phyloP scores from a whole-genome alignment of 2,329 filamentous ascomycete species.

The Davidsoniella australis region DNA sequence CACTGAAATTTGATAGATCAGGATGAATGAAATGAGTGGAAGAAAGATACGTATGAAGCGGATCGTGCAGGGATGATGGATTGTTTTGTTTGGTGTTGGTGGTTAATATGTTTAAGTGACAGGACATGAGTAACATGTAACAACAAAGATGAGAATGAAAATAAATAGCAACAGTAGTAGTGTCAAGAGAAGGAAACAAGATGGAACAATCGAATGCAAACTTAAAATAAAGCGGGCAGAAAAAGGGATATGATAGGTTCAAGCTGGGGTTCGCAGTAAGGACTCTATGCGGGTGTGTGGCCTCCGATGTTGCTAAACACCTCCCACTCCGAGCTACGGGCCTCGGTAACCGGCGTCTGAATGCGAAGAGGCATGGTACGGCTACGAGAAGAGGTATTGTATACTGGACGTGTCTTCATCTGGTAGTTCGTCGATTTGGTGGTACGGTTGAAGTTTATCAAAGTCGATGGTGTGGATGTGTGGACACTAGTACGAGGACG shows the following conservation, averaged over 20 bases:
- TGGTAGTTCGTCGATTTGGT: neutral
- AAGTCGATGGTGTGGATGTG: neutral
- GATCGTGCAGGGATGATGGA: no score
- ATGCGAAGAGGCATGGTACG: constrained; percentile 4
- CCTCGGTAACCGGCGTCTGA: neutral
- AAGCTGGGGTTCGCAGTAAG: no score
- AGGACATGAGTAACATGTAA: no score
- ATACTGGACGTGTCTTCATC: constrained; percentile 1
- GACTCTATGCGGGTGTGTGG: constrained; percentile 4
- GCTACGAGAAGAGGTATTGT: neutral
- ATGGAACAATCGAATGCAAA: no score
- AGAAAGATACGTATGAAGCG: neutral
- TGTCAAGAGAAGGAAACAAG: no score
- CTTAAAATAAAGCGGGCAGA: no score
- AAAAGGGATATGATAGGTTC: no score
- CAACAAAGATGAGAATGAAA: no score
- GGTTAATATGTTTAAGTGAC: no score
- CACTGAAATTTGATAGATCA: neutral
- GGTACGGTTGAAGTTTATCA: neutral
- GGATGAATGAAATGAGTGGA: constrained; percentile 1
- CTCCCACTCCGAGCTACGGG: constrained; percentile 25
- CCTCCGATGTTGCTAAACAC: constrained; percentile 31
- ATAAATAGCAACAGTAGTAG: no score
- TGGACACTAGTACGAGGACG: constrained; percentile 1
- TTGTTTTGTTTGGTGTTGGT: no score